Evolutionary conservation across 2,329 filamentous ascomycete genomes (phyloP), one percentile per base, ranked within the genome.

Genomic region (Penicillium sp.): DNA sequence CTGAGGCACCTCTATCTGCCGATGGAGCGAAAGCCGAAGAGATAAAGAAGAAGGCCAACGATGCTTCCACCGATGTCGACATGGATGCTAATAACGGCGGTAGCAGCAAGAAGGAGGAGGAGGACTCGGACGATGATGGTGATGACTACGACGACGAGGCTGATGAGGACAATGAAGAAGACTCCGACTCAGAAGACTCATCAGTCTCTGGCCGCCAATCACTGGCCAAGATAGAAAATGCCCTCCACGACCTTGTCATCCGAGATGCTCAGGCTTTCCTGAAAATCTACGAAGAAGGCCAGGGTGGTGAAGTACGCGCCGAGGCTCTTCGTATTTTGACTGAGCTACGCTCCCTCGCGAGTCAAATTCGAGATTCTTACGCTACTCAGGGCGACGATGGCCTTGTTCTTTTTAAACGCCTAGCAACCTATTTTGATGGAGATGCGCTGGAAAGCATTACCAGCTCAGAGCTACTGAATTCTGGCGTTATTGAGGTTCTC

Each of bases 401-500:
- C 10, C 78, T 81, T 28, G 77, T 81, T 2, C 78, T 96, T 0
- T 97, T 97, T 74, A 79, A 81, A 28, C 85, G 83, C 47, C 78
- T 99, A 54, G 91, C 92, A 0, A 83, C 84, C 3, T 92, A 94
- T 68, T 99, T 99, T 65, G 89, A 95, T 66, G 87, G 88, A 0
- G 90, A 97, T 73, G 88, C 94, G 1, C 75, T 96, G 50, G 90
- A 96, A 68, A 96, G 91, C 70, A 92, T 97, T 49, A 99, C 94
- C 0, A 99, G 94, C 73, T 92, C 93, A 44, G 94, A 99, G 71
- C 79, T 99, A 28, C 84, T 97, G 48, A 91, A 90, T 26, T 97
- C 94, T 1, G 91, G 92, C 16, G 85, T 99, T 51, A 92, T 99
- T 10, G 86, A 90, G 40, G 87, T 91, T 9, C 79, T 99, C 2